phyloP scores from a whole-genome alignment of 192 early-diverging fungal species.

The Coemansia sp. region DNA sequence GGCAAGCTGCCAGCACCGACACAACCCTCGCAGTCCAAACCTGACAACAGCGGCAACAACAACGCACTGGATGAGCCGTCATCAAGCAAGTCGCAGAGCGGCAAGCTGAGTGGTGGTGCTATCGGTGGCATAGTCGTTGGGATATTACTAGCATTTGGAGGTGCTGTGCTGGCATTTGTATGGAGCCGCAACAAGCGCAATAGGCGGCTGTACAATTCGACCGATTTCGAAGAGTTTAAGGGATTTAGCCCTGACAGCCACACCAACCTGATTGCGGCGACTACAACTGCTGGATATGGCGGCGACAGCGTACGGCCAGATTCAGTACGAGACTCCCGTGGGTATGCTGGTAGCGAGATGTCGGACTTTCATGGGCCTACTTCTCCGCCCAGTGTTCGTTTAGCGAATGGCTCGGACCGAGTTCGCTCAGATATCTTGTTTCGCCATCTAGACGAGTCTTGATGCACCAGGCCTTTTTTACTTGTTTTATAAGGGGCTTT shows the following conservation, averaged over 20 bases:
- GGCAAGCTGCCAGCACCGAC: background rate
- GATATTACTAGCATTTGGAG: background rate
- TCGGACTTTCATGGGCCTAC: background rate
- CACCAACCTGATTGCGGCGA: slow-evolving; percentile 4
- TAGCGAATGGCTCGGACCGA: background rate
- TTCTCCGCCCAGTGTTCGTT: background rate
- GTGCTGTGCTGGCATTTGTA: slow-evolving; percentile 11
- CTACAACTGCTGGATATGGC: slow-evolving; percentile 1
- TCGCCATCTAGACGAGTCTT: slow-evolving; percentile 1
- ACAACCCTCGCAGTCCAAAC: background rate
- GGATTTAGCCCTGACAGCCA: slow-evolving; percentile 27
- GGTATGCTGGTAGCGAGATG: background rate
- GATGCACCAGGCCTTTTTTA: background rate
- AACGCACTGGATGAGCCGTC: background rate
- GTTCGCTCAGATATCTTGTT: background rate
- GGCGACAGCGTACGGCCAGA: background rate
- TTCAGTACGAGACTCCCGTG: background rate
- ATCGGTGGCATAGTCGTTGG: slow-evolving; percentile 21
- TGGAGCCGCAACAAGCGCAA: slow-evolving; percentile 28
- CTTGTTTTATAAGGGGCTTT: background rate
- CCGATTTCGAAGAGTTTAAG: slow-evolving; percentile 26
- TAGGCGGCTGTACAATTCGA: slow-evolving; percentile 16
- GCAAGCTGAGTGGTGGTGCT: slow-evolving; percentile 19
- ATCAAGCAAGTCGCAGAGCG: background rate
- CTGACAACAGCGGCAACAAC: background rate